Evolutionary conservation across 257 asterid genomes (phyloP), one percentile per base, ranked within the genome.

Genomic region (Scutellaria galericulata): DNA sequence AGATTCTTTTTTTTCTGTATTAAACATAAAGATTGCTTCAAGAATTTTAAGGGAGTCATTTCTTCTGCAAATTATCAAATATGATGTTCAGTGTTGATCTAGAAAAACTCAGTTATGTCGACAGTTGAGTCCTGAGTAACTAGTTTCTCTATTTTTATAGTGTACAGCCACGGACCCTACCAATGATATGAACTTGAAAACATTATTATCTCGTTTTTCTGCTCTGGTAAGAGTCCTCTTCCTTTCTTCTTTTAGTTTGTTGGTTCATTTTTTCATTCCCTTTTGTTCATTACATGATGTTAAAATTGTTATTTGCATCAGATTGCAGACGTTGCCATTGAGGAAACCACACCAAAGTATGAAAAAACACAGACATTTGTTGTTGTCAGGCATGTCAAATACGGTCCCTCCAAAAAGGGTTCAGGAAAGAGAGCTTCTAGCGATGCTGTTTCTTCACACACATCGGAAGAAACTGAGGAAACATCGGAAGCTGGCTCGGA

Each of bases 311-410:
- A 54, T 45, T 70, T 71, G 57, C 70, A 54, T 76, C 83, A 91
- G 95, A 84, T 91, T 15, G 85, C 85, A 81, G 99, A 90, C 71
- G 71, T 86, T 75, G 85, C 93, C 7, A 12, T 78, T 54, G 57
- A 72, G 58, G 99, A 94, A 84, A 71, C 86, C 80, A 84, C 71
- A 37, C 87, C 87, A 12, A 75, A 72, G 72, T 84, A 80, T 44
- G 95, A 89, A 77, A 84, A 82, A 56, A 83, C 86, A 73, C 89
- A 87, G 83, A 95, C 92, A 14, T 91, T 61, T 68, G 20, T 88
- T 11, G 74, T 94, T 47, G 83, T 86, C 39, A 83, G 99, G 82
- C 99, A 94, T 72, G 50, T 79, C 74, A 94, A 89, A 81, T 89
- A 80, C 61, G 97, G 99, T 9, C 87, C 87, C 46, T 14, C 77